Evolutionary conservation across 352 stramenopile species (phyloP), one percentile per base, ranked within the genome.

Genomic region (Phytophthora nicotianae): DNA sequence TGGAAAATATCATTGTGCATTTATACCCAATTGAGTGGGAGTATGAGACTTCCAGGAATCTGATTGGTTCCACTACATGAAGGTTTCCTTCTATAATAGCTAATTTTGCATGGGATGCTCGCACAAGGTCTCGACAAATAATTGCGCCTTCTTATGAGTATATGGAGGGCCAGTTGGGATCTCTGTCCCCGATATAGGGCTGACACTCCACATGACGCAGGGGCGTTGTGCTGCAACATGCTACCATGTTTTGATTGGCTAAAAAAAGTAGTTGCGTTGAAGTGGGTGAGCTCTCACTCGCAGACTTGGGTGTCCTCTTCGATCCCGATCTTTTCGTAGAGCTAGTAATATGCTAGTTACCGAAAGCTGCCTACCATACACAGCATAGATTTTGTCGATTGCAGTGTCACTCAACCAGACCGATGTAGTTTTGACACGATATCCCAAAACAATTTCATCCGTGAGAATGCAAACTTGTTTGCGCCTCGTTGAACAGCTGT

Each of bases 361-460:
- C 11, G 50, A 57, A 24, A 47, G 50, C 21, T 57, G 50, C n/a
- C 35, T 40, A 26, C 54, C 45, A 23, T 56, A 56, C 3, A 24
- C 46, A 8, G 17, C 0, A 35, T 58, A 65, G 7, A 58, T 21
- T 49, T 58, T 58, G 47, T 58, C 48, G 21, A 58, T 65, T 9
- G 57, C 57, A 23, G n/a, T 38, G 26, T 65, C 57, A 42, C 49
- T 65, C 41, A 54, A n/a, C 29, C 48, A 6, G 48, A 45, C 2
- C 57, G 47, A 19, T 43, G 38, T 5, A 54, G 29, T 2, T 29
- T 38, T 17, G 48, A 35, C 0, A 66, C 35, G 3, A 66, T 32
- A 16, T 66, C 58, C 45, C 50, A 66, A 40, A 60, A 60, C 1
- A 51, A 42, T 41, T 60, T 59, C 11, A 50, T 20, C 43, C 50